Conservation (phyloP, 331 rosid genomes). For the Telfairia occidentalis region DNA sequence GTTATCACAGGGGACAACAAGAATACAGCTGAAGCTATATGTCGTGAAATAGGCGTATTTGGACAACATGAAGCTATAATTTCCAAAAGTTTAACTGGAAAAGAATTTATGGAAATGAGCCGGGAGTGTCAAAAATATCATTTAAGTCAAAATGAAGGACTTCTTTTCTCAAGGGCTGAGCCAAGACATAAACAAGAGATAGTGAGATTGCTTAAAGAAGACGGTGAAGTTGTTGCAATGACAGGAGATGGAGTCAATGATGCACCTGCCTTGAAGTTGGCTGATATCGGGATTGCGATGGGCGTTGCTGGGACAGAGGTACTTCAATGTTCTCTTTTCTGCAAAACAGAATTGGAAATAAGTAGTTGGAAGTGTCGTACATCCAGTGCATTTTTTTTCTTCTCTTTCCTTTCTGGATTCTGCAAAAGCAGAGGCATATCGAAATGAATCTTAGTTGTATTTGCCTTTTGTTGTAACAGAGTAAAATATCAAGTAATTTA, state of each 20-base stretch:
- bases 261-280: constrained; percentile 89
- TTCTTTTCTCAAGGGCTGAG: constrained; percentile 85
- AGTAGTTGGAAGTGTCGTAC: background rate
- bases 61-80: constrained; percentile 40
- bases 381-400: background rate
- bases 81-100: constrained; percentile 62
- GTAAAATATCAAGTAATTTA: background rate
- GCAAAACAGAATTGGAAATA: background rate
- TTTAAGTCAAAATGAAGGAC: constrained; percentile 52
- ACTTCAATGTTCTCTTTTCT: constrained; percentile 7
- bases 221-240: constrained; percentile 86
- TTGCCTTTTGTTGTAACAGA: background rate
- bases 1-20: constrained; percentile 84
- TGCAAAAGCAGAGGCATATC: background rate
- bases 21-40: constrained; percentile 83
- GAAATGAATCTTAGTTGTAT: background rate
- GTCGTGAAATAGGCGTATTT: constrained; percentile 81
- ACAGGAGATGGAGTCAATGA: constrained; percentile 96
- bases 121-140: constrained; percentile 32
- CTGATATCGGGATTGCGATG: constrained; percentile 93
- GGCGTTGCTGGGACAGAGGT: constrained; percentile 97
- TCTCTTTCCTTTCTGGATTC: background rate
- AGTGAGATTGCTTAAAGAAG: constrained; percentile 49
- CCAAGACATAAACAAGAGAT: constrained; percentile 60
- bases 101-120: constrained; percentile 38